Conservation (phyloP, 2,329 filamentous ascomycete genomes). For the Stagonosporopsis rhizophila region DNA sequence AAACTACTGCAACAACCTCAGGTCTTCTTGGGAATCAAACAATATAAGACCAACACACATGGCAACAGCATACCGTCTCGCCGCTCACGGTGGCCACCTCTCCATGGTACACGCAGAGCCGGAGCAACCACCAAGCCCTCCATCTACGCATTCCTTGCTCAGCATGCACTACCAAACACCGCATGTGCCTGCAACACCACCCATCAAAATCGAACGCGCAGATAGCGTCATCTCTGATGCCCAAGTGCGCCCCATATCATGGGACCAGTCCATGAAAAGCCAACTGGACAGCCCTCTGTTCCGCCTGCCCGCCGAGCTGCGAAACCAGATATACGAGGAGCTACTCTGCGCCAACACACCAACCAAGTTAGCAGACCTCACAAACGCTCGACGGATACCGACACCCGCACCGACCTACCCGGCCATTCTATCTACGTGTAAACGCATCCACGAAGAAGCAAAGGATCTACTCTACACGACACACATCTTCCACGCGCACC, state of each 20-base stretch:
- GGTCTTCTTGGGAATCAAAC: neutral
- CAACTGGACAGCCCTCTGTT: conserved; percentile 43
- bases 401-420: conserved; percentile 42
- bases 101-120: conserved; percentile 15
- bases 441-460: conserved; percentile 52
- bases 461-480: conserved; percentile 56
- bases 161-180: conserved; percentile 12
- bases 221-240: conserved; percentile 6
- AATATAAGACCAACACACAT: conserved; percentile 13
- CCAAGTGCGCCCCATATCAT: neutral
- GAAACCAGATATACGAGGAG: conserved; percentile 62
- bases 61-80: conserved; percentile 29
- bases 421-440: conserved; percentile 52
- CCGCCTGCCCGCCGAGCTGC: conserved; percentile 65
- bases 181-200: conserved; percentile 12
- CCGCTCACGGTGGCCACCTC: conserved; percentile 32
- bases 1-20: conserved; percentile 3
- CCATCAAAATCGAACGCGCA: conserved; percentile 10
- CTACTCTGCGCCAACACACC: conserved; percentile 44
- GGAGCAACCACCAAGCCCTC: conserved; percentile 9
- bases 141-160: conserved; percentile 19
- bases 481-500: conserved; percentile 60
- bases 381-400: conserved; percentile 5
- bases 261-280: conserved; percentile 1
- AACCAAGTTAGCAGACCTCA: conserved; percentile 13